A percentile compares a stretch with the other conserved stretches of the same genome.
These are phyloP conservation scores for Aspergillus awamori DNA, from an alignment of 2,329 filamentous ascomycete genomes.

Conservation along the genomic window DNA sequence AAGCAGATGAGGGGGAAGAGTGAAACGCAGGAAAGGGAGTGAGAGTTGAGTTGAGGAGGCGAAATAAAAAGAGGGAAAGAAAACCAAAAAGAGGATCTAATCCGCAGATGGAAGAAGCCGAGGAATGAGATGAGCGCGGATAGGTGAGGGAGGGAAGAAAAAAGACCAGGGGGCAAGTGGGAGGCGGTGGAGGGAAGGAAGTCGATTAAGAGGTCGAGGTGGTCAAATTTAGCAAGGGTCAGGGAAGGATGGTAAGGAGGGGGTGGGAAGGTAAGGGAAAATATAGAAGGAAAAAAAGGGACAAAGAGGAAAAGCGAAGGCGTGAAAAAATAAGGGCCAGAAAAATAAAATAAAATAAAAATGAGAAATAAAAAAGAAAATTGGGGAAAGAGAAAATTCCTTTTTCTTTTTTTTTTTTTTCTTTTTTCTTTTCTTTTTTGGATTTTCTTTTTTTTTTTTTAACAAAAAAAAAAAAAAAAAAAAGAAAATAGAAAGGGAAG, in stretches of 20 bases:
- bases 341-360: conserved; percentile 22
- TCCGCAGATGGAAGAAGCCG: conserved; percentile 19
- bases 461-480: conserved; percentile 14
- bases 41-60: conserved; percentile 7
- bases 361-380: conserved; percentile 11
- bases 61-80: conserved; percentile 14
- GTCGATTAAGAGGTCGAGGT: conserved; percentile 22
- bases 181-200: conserved; percentile 21
- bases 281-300: conserved; percentile 15
- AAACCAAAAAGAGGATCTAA: conserved; percentile 20
- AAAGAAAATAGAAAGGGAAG: conserved; percentile 15
- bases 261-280: conserved; percentile 19
- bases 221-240: conserved; percentile 23
- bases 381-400: conserved; percentile 1
- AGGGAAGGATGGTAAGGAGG: conserved; percentile 25
- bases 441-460: not conserved
- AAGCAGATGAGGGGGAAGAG: conserved; percentile 11
- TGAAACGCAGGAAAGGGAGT: not conserved
- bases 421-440: no score
- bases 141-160: conserved; percentile 14
- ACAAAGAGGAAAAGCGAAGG: conserved; percentile 18
- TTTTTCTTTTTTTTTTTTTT: no score
- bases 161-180: conserved; percentile 18
- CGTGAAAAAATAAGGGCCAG: conserved; percentile 17
- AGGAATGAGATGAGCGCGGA: conserved; percentile 19